Percentiles rank a stretch among this genome's conserved stretches.
These are phyloP conservation scores for Hanseniaspora lindneri DNA, from an alignment of 805 yeast genomes.

Conservation along the genomic window DNA sequence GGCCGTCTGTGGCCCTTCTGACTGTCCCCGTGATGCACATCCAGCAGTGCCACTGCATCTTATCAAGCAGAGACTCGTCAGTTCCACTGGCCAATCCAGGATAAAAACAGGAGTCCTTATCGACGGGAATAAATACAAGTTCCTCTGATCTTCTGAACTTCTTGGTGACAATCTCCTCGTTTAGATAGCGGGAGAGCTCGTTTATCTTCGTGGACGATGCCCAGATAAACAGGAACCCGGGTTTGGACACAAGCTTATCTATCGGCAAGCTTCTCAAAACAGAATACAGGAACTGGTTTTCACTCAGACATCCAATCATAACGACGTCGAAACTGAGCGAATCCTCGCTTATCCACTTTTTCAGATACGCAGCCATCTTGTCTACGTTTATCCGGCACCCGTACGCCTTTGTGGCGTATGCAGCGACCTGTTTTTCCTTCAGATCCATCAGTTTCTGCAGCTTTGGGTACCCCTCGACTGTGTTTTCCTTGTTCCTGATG, in stretches of 20 bases:
- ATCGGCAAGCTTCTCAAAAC: slow-evolving; percentile 56
- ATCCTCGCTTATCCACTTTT: slow-evolving; percentile 48
- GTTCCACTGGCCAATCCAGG: slow-evolving; percentile 42
- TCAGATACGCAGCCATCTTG: slow-evolving; percentile 45
- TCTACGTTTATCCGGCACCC: slow-evolving; percentile 47
- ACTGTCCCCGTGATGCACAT: slow-evolving; percentile 96
- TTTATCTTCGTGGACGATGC: slow-evolving; percentile 63
- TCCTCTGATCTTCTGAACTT: slow-evolving; percentile 84
- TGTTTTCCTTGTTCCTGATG: slow-evolving; percentile 52
- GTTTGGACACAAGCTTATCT: slow-evolving; percentile 62
- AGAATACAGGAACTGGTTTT: slow-evolving; percentile 56
- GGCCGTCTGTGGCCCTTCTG: slow-evolving; percentile 69
- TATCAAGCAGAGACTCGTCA: slow-evolving; percentile 43
- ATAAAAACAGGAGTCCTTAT: slow-evolving; percentile 50
- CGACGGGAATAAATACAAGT: slow-evolving; percentile 66
- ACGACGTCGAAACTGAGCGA: slow-evolving; percentile 71
- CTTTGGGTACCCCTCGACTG: slow-evolving; percentile 79
- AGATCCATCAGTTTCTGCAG: slow-evolving; percentile 54
- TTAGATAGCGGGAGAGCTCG: slow-evolving; percentile 46
- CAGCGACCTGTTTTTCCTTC: slow-evolving; percentile 45
- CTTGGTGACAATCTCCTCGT: slow-evolving; percentile 44
- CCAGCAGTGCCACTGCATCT: slow-evolving; percentile 93
- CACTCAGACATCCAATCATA: slow-evolving; percentile 79
- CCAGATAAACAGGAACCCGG: slow-evolving; percentile 83
- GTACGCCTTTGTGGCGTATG: slow-evolving; percentile 48